phyloP scores from a whole-genome alignment of 2,329 filamentous ascomycete species.

The Pseudocercospora macadamiae region DNA sequence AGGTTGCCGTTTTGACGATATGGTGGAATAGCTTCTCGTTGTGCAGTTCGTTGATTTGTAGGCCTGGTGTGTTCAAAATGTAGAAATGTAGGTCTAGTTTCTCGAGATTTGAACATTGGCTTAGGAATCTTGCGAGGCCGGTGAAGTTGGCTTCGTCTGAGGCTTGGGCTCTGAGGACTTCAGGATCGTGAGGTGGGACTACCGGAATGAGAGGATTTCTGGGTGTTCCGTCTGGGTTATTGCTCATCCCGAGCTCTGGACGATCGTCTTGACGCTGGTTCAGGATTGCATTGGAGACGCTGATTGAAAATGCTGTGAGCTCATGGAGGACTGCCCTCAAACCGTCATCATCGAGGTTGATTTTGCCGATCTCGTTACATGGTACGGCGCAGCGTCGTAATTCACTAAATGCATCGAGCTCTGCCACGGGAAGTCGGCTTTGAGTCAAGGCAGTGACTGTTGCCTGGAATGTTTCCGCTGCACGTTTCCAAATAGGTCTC shows the following conservation, averaged over 20 bases:
- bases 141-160: constrained; percentile 13
- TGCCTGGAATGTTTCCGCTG: background rate
- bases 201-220: background rate
- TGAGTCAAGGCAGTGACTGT: background rate
- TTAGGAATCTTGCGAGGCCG: constrained; percentile 8
- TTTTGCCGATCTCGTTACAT: constrained; percentile 3
- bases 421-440: background rate
- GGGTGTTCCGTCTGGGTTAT: background rate
- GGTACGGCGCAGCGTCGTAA: constrained; percentile 5
- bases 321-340: background rate
- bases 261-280: background rate
- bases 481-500: constrained; percentile 6
- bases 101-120: constrained; percentile 12
- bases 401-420: constrained; percentile 11
- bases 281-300: background rate
- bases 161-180: constrained; percentile 10
- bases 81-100: constrained; percentile 17
- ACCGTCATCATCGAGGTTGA: background rate
- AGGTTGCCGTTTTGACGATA: background rate
- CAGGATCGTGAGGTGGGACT: background rate
- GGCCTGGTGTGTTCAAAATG: background rate
- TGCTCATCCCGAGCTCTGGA: background rate
- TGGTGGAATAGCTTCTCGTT: background rate
- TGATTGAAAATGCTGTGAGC: constrained; percentile 11
- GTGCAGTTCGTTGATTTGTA: constrained; percentile 2